Conservation (phyloP, 1,284 basidiomycete species). For the Ceratorhiza oryzae-sativae region DNA sequence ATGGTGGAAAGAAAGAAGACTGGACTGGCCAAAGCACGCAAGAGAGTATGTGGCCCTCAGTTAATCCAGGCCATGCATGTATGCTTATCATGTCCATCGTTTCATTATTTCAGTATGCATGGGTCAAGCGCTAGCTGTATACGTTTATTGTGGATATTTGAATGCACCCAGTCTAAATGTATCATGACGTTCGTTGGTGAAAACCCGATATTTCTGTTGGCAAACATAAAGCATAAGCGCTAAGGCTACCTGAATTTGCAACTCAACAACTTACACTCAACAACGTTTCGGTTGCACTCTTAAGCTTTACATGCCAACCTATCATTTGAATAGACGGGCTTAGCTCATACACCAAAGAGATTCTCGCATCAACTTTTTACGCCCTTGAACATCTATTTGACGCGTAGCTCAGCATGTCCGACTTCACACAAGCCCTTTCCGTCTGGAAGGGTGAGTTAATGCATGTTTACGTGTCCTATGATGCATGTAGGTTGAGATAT, state of each 20-base stretch:
- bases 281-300: background rate
- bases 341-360: background rate
- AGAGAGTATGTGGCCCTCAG: constrained; percentile 68
- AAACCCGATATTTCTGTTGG: too few species aligned
- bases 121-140: constrained; percentile 86
- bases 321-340: background rate
- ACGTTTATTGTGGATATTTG: background rate
- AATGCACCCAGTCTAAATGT: background rate
- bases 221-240: constrained; percentile 29
- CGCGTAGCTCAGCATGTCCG: constrained; percentile 5
- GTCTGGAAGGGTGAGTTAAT: constrained; percentile 30
- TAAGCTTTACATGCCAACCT: background rate
- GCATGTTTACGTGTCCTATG: background rate
- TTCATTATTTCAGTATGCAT: constrained; percentile 67
- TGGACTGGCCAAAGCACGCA: constrained; percentile 88
- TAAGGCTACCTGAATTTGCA: constrained; percentile 1
- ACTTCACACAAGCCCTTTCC: constrained; percentile 35
- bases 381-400: background rate
- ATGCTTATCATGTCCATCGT: constrained; percentile 33
- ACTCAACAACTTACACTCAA: background rate
- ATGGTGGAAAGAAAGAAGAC: constrained; percentile 99
- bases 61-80: constrained; percentile 41
- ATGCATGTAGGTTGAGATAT: background rate
- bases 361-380: background rate
- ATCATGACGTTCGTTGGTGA: too few species aligned